Conservation (phyloP, 2,329 filamentous ascomycete genomes). For the Clarireedia sp. region DNA sequence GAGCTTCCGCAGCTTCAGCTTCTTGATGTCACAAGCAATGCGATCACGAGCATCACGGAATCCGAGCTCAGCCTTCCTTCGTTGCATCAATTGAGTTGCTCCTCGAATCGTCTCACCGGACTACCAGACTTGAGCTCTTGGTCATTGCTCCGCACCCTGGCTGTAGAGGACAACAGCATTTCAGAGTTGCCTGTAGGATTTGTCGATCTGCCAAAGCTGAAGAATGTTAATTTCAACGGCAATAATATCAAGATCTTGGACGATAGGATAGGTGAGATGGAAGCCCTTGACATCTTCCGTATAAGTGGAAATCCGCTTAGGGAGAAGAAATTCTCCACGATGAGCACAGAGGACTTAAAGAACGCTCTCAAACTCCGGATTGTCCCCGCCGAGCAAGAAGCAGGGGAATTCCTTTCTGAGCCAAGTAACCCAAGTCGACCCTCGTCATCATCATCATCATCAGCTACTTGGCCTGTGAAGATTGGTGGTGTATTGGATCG, state of each 20-base stretch:
- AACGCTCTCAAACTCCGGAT: constrained; percentile 59
- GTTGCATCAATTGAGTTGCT: constrained; percentile 67
- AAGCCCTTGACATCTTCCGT: constrained; percentile 63
- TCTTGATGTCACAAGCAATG: constrained; percentile 72
- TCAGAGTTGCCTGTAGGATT: constrained; percentile 70
- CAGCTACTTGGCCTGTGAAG: constrained; percentile 25
- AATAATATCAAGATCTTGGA: constrained; percentile 77
- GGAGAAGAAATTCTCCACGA: constrained; percentile 77
- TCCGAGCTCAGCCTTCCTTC: constrained; percentile 46
- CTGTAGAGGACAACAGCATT: constrained; percentile 76
- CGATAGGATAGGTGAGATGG: constrained; percentile 71
- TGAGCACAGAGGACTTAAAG: constrained; percentile 76
- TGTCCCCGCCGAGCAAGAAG: constrained; percentile 39
- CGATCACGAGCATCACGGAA: constrained; percentile 39
- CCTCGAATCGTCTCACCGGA: constrained; percentile 66
- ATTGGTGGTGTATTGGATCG: constrained; percentile 54
- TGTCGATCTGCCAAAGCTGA: constrained; percentile 55
- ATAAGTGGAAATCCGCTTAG: constrained; percentile 84
- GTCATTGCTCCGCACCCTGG: constrained; percentile 63
- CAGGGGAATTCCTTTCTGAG: constrained; percentile 19
- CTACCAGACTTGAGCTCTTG: constrained; percentile 72
- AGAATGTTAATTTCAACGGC: constrained; percentile 72
- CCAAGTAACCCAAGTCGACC: constrained; percentile 20
- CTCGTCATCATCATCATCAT: constrained; percentile 10
- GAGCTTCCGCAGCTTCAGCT: constrained; percentile 59